phyloP scores from a whole-genome alignment of 371 early-diverging fungal genomes.

The Funneliformis caledonium region DNA sequence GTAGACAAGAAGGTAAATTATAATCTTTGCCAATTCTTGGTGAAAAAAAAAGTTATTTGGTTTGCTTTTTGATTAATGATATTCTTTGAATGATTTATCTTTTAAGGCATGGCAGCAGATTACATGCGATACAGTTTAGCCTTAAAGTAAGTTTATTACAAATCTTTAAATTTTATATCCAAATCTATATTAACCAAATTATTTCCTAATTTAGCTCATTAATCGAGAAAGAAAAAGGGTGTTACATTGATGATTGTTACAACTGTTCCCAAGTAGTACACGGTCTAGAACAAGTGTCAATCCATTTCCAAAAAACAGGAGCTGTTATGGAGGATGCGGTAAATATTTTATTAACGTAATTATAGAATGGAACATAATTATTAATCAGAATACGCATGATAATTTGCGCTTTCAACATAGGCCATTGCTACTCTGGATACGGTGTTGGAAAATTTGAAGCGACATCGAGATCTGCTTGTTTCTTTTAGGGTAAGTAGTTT shows the following conservation, averaged over 20 bases:
- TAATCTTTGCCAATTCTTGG: not conserved
- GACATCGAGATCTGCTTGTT: conserved; percentile 70
- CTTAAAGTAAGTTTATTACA: conserved; percentile 6
- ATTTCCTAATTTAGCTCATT: conserved; percentile 52
- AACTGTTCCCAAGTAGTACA: conserved; percentile 63
- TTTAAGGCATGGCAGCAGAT: conserved; percentile 26
- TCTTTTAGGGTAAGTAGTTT: conserved; percentile 60
- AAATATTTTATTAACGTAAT: not conserved
- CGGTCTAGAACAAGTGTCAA: conserved; percentile 65
- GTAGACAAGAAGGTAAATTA: conserved; percentile 61
- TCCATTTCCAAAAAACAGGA: conserved; percentile 60
- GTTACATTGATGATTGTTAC: conserved; percentile 64
- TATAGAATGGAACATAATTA: not conserved
- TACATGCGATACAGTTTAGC: conserved; percentile 8
- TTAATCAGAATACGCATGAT: not conserved
- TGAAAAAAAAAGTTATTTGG: not conserved
- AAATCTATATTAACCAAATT: conserved; percentile 14
- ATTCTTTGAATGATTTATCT: not conserved
- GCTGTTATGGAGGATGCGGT: conserved; percentile 63
- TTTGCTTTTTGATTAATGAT: not conserved
- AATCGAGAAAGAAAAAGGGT: conserved; percentile 66
- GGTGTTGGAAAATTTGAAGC: conserved; percentile 69
- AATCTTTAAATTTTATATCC: not conserved
- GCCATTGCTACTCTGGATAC: conserved; percentile 52
- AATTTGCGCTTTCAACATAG: conserved; percentile 12